A percentile compares a stretch with the other conserved stretches of the same genome.
phyloP scores from a whole-genome alignment of 495 filamentous ascomycete species.

The Cairneyella variabilis region DNA sequence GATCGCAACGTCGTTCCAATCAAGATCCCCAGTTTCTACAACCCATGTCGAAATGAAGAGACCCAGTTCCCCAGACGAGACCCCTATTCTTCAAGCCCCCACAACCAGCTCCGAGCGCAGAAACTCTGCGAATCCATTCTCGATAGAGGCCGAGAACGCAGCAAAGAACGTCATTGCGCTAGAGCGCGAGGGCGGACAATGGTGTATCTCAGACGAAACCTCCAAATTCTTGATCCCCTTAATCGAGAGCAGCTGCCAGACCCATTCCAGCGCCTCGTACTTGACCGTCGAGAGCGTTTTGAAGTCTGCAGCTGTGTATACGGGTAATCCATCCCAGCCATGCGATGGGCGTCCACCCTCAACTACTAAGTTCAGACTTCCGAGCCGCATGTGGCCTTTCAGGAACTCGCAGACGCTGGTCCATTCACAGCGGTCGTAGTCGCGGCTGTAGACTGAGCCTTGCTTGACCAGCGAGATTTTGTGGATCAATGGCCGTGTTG shows the following conservation, averaged over 20 bases:
- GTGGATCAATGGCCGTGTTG: slow-evolving; percentile 36
- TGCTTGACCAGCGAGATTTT: slow-evolving; percentile 45
- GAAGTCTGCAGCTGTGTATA: slow-evolving; percentile 38
- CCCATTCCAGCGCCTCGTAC: slow-evolving; percentile 47
- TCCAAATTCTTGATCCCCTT: slow-evolving; percentile 20
- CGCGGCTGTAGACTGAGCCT: slow-evolving; percentile 40
- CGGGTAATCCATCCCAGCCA: slow-evolving; percentile 36
- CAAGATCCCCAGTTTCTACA: too few species aligned
- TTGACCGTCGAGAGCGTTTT: slow-evolving; percentile 31
- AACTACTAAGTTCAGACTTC: slow-evolving; percentile 39
- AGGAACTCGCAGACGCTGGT: slow-evolving; percentile 39
- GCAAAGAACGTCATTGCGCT: slow-evolving; percentile 37
- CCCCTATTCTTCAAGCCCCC: neutral
- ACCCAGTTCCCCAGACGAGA: too few species aligned
- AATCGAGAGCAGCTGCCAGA: slow-evolving; percentile 38
- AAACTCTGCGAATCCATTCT: slow-evolving; percentile 44
- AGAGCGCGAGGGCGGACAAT: slow-evolving; percentile 15
- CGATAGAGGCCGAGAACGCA: slow-evolving; percentile 47
- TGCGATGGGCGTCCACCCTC: slow-evolving; percentile 39
- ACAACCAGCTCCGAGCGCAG: slow-evolving; percentile 28
- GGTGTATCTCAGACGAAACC: slow-evolving; percentile 18
- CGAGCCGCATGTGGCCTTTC: slow-evolving; percentile 27
- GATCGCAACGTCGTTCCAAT: too few species aligned
- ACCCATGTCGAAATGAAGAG: too few species aligned
- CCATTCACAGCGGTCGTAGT: slow-evolving; percentile 53